A percentile compares a stretch with the other conserved stretches of the same genome.
Evolutionary conservation across 495 filamentous ascomycete genomes (phyloP).

Genomic region (Acidomyces sp.): DNA sequence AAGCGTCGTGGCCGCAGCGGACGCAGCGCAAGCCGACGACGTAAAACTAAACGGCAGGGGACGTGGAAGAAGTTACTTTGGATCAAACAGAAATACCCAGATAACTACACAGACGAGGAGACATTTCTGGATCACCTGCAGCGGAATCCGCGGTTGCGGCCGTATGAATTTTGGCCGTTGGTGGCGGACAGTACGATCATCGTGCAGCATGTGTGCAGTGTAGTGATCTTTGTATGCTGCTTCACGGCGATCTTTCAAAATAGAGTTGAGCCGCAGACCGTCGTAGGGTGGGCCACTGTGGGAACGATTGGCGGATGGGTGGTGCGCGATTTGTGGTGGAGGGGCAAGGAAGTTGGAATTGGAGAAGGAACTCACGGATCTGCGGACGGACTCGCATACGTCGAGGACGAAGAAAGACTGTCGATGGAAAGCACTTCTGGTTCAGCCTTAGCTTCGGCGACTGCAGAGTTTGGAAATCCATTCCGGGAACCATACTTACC

Average conservation of each 20-base stretch:
- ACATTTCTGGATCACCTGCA: slow-evolving; percentile 95
- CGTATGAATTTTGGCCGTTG: slow-evolving; percentile 96
- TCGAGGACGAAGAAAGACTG: slow-evolving; percentile 1
- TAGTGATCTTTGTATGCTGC: slow-evolving; percentile 85
- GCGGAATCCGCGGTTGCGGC: slow-evolving; percentile 82
- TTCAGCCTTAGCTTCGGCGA: slow-evolving; percentile 1
- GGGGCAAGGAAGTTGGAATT: slow-evolving; percentile 40
- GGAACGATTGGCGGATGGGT: slow-evolving; percentile 81
- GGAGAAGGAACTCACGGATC: slow-evolving; percentile 10
- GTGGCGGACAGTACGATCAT: slow-evolving; percentile 93
- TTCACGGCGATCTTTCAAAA: slow-evolving; percentile 84
- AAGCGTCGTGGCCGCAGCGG: slow-evolving; percentile 38
- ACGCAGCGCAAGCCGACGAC: slow-evolving; percentile 45
- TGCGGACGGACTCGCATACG: slow-evolving; percentile 27
- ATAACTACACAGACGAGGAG: slow-evolving; percentile 94
- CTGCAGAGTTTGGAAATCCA: slow-evolving; percentile 7
- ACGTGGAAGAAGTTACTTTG: slow-evolving; percentile 92
- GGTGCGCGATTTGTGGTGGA: slow-evolving; percentile 80
- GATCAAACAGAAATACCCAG: slow-evolving; percentile 95
- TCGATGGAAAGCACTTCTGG: not conserved
- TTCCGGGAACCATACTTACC: slow-evolving; percentile 4
- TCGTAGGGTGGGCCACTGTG: slow-evolving; percentile 71
- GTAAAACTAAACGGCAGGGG: too few species aligned
- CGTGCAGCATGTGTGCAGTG: slow-evolving; percentile 88
- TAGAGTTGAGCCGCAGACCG: slow-evolving; percentile 67